These are phyloP conservation scores for Microbotryum saponariae DNA, from an alignment of 1,284 basidiomycete species.

Conservation along the genomic window DNA sequence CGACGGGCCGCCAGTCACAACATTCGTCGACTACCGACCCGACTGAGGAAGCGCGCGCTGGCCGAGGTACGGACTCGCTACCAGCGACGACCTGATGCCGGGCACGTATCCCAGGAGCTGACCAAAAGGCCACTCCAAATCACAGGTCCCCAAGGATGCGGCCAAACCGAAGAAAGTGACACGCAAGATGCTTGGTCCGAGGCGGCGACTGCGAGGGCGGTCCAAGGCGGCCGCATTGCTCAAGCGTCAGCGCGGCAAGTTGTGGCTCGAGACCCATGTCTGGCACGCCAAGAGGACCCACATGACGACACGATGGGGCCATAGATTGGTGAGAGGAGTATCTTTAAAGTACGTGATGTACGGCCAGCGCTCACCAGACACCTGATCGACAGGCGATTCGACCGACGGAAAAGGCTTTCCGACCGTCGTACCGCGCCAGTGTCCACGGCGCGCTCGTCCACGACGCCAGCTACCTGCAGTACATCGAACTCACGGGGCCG, in stretches of 20 bases:
- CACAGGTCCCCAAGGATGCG: constrained; percentile 69
- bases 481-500: constrained; percentile 63
- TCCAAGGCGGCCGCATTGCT: constrained; percentile 19
- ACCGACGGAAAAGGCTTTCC: constrained; percentile 81
- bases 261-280: constrained; percentile 85
- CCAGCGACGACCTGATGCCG: too few relatives aligned
- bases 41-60: constrained; percentile 66
- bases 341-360: too few relatives aligned
- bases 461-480: constrained; percentile 73
- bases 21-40: constrained; percentile 73
- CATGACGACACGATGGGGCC: constrained; percentile 84
- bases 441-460: constrained; percentile 73
- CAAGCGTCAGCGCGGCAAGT: constrained; percentile 47
- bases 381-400: constrained; percentile 52
- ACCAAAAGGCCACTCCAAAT: neutral
- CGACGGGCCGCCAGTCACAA: constrained; percentile 87
- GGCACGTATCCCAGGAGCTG: too few relatives aligned
- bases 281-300: constrained; percentile 93
- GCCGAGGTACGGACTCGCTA: constrained; percentile 54
- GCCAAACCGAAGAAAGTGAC: constrained; percentile 42
- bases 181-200: constrained; percentile 39
- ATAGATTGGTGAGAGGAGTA: constrained; percentile 56
- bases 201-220: constrained; percentile 38
- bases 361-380: too few relatives aligned
- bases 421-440: constrained; percentile 78